Conservation (phyloP, 768 basidiomycete genomes). For the Termitomyces sp. region DNA sequence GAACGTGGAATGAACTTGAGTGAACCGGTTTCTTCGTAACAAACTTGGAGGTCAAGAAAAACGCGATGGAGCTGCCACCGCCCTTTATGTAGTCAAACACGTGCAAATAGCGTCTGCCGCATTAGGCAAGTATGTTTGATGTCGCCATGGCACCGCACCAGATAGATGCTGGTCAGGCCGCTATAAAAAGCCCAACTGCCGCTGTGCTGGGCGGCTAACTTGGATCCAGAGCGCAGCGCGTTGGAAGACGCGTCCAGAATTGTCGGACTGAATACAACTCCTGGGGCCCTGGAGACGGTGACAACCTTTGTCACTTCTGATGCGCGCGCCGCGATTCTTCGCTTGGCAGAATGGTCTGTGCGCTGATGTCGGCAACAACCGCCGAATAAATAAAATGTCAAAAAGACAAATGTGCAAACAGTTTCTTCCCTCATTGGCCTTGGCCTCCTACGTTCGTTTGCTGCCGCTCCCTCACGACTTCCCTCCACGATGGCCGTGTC, state of each 20-base stretch:
- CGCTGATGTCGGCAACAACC: constrained; percentile 24
- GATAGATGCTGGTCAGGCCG: too few relatives aligned
- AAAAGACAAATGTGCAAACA: constrained; percentile 11
- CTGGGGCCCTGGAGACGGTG: background rate
- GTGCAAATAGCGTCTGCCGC: constrained; percentile 25
- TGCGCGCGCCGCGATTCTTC: background rate
- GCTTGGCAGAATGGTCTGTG: constrained; percentile 19
- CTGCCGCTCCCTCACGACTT: constrained; percentile 24
- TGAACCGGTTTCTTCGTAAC: constrained; percentile 85
- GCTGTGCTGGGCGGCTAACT: background rate
- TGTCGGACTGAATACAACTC: background rate
- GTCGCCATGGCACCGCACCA: constrained; percentile 43
- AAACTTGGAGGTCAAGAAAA: constrained; percentile 79
- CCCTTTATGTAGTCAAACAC: constrained; percentile 42
- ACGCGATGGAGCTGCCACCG: constrained; percentile 15
- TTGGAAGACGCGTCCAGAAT: constrained; percentile 4
- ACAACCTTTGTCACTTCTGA: background rate
- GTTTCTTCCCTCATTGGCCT: constrained; percentile 18
- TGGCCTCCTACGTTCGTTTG: constrained; percentile 28
- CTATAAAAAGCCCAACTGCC: background rate
- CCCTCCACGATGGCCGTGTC: constrained; percentile 36
- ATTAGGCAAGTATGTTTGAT: constrained; percentile 28
- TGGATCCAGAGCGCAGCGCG: too few relatives aligned
- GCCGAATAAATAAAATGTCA: constrained; percentile 15
- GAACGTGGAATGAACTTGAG: constrained; percentile 59